Evolutionary conservation across 2,329 filamentous ascomycete species (phyloP).

Genomic region (Ascochyta viciae-villosae): DNA sequence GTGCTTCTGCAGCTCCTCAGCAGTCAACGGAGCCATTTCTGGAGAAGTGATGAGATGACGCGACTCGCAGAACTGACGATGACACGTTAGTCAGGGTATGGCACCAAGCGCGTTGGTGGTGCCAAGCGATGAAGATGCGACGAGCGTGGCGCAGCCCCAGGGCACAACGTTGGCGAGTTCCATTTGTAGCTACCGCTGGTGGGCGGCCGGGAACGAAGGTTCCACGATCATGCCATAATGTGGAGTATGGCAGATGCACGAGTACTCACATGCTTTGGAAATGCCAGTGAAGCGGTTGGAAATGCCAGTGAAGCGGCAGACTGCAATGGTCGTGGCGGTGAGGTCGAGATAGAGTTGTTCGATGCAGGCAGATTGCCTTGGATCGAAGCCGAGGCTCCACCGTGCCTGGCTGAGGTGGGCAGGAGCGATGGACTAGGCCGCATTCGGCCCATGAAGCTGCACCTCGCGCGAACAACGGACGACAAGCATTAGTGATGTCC

Average conservation of each 20-base stretch:
- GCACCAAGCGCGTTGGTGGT: slow-evolving; percentile 5
- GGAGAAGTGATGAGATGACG: background rate
- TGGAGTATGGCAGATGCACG: background rate
- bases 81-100: slow-evolving; percentile 14
- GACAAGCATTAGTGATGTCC: slow-evolving; percentile 2
- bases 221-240: background rate
- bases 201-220: slow-evolving; percentile 2
- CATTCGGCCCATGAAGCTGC: background rate
- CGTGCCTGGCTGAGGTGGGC: slow-evolving; percentile 4
- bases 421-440: background rate
- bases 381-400: slow-evolving; percentile 17
- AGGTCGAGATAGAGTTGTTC: slow-evolving; percentile 16
- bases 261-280: slow-evolving; percentile 2
- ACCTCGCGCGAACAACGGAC: slow-evolving; percentile 15
- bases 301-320: background rate
- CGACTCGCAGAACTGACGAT: slow-evolving; percentile 10
- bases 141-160: slow-evolving; percentile 28
- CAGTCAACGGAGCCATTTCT: slow-evolving; percentile 51
- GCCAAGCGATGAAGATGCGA: slow-evolving; percentile 20
- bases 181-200: background rate
- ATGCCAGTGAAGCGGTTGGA: background rate
- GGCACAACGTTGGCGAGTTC: slow-evolving; percentile 7
- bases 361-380: slow-evolving; percentile 1
- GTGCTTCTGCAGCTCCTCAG: slow-evolving; percentile 67
- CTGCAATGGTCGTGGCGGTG: background rate